These are phyloP conservation scores for Trapa bicornis DNA, from an alignment of 345 rosid genomes.

Conservation along the genomic window DNA sequence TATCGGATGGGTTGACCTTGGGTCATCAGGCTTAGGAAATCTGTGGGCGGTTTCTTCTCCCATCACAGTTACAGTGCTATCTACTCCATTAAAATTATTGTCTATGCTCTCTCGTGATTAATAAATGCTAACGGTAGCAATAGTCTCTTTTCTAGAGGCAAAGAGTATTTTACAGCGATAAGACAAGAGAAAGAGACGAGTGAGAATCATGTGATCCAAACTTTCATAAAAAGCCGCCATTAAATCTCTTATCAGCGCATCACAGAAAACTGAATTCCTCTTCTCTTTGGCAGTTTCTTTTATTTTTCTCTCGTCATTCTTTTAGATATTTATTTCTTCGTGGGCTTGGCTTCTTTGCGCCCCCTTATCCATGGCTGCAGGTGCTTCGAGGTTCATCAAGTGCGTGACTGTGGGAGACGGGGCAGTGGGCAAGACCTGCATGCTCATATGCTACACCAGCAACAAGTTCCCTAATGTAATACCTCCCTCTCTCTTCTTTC, in stretches of 20 bases:
- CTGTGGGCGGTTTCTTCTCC: not conserved
- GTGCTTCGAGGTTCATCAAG: conserved; percentile 68
- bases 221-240: conserved; percentile 11
- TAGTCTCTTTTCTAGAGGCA: not conserved
- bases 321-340: not conserved
- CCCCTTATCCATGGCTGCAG: conserved; percentile 40
- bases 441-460: conserved; percentile 77
- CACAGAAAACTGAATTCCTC: not conserved
- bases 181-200: conserved; percentile 4
- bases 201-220: conserved; percentile 60
- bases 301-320: conserved; percentile 1
- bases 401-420: conserved; percentile 82
- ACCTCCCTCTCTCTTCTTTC: conserved; percentile 12
- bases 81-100: not conserved
- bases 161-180: not conserved
- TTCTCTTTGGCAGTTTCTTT: not conserved
- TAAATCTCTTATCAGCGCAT: conserved; percentile 6
- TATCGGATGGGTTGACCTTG: too few relatives aligned
- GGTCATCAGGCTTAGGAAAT: too few relatives aligned
- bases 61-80: not conserved
- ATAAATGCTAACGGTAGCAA: conserved; percentile 3
- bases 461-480: conserved; percentile 75
- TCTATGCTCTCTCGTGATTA: not conserved
- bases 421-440: conserved; percentile 77
- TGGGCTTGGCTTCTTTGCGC: not conserved